Base-by-base conservation (phyloP, 805 yeast species). In the Lipomyces starkeyi region DNA sequence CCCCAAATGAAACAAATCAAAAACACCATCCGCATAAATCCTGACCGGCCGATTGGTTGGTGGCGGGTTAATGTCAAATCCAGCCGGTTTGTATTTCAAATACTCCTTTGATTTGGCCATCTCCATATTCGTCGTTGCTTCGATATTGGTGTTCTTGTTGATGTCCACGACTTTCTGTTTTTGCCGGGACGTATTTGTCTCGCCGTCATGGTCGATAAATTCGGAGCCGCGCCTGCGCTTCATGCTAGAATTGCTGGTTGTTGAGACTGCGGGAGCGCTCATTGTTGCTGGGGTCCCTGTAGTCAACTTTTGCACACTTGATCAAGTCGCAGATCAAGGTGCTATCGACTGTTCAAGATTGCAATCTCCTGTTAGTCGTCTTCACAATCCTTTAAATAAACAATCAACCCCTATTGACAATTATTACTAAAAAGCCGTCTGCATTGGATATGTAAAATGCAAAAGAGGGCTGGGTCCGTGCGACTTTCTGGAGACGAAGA, bases 21-120 rank as follows among this genome's bases (percentile, higher is more conserved):
- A 95, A 22, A 95, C 97, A 63, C 99, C 99, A 80, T 95, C 99
- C 5, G 99, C 99, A 78, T 95, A 95, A n/a, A 95, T 87, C 68
- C 99, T 85, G 35, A 95, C 87, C 0, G 97, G 93, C 67, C 97
- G 84, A 75, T 90, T 95, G 3, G 77, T 81, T 1, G 97, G 96
- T 2, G 99, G 99, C 32, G 88, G 73, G 73, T 91, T 92, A 78
- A 95, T 86, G 11, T 37, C 40, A 49, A 35, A 64, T 22, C 71
- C 71, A 3, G 25, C 61, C 1, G 72, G 72, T 58, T 59, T 61
- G 55, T 69, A 69, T 52, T 62, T 69, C 32, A 69, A 49, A 34
- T 69, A 69, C 47, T 66, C 68, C 22, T 69, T 63, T 14, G 71
- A 32, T n/a, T 58, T 59, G n/a, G 43, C 57, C 67, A 69, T 67